These are phyloP conservation scores for Pseudomassariella vexata DNA, from an alignment of 2,329 filamentous ascomycete genomes.

Conservation along the genomic window DNA sequence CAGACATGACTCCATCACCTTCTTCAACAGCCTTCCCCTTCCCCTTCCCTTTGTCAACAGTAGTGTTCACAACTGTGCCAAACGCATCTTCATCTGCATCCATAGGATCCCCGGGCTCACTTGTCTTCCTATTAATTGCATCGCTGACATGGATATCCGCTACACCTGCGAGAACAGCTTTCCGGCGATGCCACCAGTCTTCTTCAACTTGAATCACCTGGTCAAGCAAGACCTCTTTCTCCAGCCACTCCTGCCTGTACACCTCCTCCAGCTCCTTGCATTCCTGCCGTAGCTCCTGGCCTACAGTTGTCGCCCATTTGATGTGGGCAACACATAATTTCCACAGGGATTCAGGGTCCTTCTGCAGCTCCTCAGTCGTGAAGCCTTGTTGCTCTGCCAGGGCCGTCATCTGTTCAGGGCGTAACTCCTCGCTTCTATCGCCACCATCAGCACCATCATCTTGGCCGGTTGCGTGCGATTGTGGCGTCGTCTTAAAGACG, in stretches of 20 bases:
- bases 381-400: slow-evolving; percentile 57
- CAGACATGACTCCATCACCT: no score
- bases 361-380: slow-evolving; percentile 55
- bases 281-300: slow-evolving; percentile 57
- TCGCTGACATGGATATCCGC: slow-evolving; percentile 36
- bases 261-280: slow-evolving; percentile 60
- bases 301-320: slow-evolving; percentile 66
- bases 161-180: slow-evolving; percentile 44
- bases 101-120: not conserved
- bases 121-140: slow-evolving; percentile 1
- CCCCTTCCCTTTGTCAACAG: no score
- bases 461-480: slow-evolving; percentile 51
- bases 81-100: slow-evolving; percentile 5
- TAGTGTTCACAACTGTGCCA: no score
- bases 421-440: slow-evolving; percentile 47
- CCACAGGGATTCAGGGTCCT: slow-evolving; percentile 54
- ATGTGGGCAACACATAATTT: slow-evolving; percentile 66
- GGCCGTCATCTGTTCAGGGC: slow-evolving; percentile 52
- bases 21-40: no score
- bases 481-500: slow-evolving; percentile 56
- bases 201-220: slow-evolving; percentile 64
- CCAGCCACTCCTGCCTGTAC: slow-evolving; percentile 68
- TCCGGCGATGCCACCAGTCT: slow-evolving; percentile 56
- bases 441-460: slow-evolving; percentile 50
- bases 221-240: slow-evolving; percentile 74